These are phyloP conservation scores for Entrophospora sp. DNA, from an alignment of 192 early-diverging fungal species.

Conservation along the genomic window DNA sequence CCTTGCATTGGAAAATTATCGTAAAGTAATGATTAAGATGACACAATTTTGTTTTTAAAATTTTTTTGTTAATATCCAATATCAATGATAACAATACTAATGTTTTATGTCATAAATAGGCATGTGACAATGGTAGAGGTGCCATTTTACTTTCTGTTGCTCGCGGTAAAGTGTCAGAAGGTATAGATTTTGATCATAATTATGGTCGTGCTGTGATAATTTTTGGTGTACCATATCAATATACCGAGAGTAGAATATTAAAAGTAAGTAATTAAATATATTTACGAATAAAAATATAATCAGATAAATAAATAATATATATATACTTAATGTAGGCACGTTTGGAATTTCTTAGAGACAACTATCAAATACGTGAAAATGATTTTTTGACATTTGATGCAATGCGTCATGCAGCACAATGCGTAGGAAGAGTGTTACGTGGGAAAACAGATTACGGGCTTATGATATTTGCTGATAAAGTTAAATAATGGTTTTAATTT, in stretches of 20 bases:
- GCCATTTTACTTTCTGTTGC: constrained; percentile 96
- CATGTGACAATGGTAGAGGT: constrained; percentile 97
- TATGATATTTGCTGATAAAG: constrained; percentile 99
- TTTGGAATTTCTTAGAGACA: constrained; percentile 90
- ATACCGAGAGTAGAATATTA: constrained; percentile 90
- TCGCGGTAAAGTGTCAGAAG: constrained; percentile 98
- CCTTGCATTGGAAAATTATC: constrained; percentile 91
- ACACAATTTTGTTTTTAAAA: neutral
- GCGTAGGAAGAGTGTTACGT: constrained; percentile 92
- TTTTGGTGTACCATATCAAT: constrained; percentile 99
- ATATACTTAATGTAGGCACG: constrained; percentile 50
- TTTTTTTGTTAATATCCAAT: neutral
- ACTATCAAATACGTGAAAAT: constrained; percentile 91
- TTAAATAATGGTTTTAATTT: constrained; percentile 15
- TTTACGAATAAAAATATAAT: constrained; percentile 98
- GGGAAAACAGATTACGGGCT: constrained; percentile 98
- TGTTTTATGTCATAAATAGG: constrained; percentile 28
- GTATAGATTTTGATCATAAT: constrained; percentile 99
- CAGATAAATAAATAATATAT: constrained; percentile 87
- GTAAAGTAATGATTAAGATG: constrained; percentile 51
- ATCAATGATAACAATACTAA: too few species aligned
- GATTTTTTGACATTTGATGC: constrained; percentile 99
- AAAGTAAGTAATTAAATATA: constrained; percentile 50
- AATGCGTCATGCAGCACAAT: constrained; percentile 97
- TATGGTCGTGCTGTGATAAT: constrained; percentile 98